Conservation (phyloP, 495 filamentous ascomycete species). For the Daldinia decipiens region DNA sequence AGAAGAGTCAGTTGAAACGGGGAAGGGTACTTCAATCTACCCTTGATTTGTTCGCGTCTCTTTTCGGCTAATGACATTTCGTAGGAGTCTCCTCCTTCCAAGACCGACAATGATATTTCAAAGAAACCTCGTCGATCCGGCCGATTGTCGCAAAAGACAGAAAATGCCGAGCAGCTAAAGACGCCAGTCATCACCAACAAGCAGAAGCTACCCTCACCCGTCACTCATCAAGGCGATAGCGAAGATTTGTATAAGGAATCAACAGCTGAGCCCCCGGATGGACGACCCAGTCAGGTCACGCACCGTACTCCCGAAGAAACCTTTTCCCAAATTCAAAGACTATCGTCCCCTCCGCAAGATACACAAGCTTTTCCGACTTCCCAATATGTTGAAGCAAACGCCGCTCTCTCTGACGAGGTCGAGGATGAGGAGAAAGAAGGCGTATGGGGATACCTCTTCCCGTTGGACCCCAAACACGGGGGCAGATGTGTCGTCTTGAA, state of each 20-base stretch:
- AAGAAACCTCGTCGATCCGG: constrained; percentile 77
- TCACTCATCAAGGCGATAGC: constrained; percentile 74
- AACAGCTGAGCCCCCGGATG: constrained; percentile 77
- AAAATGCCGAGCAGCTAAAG: constrained; percentile 59
- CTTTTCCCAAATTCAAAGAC: constrained; percentile 57
- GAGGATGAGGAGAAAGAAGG: constrained; percentile 88
- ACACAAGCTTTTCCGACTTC: constrained; percentile 78
- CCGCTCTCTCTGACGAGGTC: constrained; percentile 80
- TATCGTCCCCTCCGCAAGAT: constrained; percentile 66
- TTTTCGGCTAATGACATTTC: constrained; percentile 33
- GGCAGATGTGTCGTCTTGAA: constrained; percentile 76
- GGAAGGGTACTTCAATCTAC: constrained; percentile 52
- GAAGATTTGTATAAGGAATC: constrained; percentile 72
- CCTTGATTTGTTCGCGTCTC: constrained; percentile 44
- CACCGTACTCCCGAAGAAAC: constrained; percentile 59
- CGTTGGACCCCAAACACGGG: constrained; percentile 74
- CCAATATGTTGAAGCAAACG: constrained; percentile 80
- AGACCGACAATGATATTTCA: constrained; percentile 56
- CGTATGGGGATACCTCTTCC: constrained; percentile 95
- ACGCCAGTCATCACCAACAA: constrained; percentile 69
- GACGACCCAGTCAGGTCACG: constrained; percentile 65
- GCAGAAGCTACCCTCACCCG: constrained; percentile 81
- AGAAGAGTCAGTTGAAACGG: constrained; percentile 67
- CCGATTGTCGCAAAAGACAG: constrained; percentile 62
- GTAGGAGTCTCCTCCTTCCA: constrained; percentile 59